Evolutionary conservation across 2,329 filamentous ascomycete species (phyloP).

Genomic region (Aspergillus sclerotialis): DNA sequence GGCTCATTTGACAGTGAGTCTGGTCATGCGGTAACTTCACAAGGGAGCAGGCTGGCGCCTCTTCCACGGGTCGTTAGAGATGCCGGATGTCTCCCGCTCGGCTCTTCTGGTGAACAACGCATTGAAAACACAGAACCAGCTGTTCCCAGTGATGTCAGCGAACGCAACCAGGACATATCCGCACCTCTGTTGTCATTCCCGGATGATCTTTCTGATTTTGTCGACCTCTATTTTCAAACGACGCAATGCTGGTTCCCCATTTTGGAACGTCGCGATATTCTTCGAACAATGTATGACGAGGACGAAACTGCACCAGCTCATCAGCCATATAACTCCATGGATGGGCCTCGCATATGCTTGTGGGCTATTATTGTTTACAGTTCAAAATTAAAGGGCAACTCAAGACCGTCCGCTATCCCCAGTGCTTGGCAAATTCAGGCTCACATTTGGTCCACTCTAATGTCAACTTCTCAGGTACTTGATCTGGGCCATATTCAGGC

Average conservation of each 20-base stretch:
- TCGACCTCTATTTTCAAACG: conserved; percentile 66
- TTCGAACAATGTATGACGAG: conserved; percentile 41
- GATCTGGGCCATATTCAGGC: conserved; percentile 44
- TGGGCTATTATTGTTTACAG: conserved; percentile 47
- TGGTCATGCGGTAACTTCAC: conserved; percentile 1
- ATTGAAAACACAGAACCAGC: neutral
- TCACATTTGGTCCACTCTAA: conserved; percentile 5
- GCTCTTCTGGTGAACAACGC: too few relatives aligned
- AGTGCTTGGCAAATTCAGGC: conserved; percentile 3
- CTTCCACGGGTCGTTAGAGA: too few relatives aligned
- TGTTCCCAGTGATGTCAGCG: neutral
- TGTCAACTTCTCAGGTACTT: conserved; percentile 33
- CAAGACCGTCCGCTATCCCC: neutral
- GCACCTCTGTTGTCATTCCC: conserved; percentile 3
- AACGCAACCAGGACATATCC: neutral
- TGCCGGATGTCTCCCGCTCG: too few relatives aligned
- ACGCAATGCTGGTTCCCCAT: conserved; percentile 64
- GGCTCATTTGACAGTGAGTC: conserved; percentile 1
- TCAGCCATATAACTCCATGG: conserved; percentile 2
- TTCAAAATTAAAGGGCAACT: conserved; percentile 2
- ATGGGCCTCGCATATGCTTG: conserved; percentile 19
- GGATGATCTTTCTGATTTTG: conserved; percentile 33
- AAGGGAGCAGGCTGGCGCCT: neutral
- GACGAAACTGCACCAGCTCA: too few relatives aligned
- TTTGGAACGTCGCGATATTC: conserved; percentile 54